Evolutionary conservation across 129 eudicot genomes (phyloP).

Genomic region (Rutidosis leptorrhynchoides): DNA sequence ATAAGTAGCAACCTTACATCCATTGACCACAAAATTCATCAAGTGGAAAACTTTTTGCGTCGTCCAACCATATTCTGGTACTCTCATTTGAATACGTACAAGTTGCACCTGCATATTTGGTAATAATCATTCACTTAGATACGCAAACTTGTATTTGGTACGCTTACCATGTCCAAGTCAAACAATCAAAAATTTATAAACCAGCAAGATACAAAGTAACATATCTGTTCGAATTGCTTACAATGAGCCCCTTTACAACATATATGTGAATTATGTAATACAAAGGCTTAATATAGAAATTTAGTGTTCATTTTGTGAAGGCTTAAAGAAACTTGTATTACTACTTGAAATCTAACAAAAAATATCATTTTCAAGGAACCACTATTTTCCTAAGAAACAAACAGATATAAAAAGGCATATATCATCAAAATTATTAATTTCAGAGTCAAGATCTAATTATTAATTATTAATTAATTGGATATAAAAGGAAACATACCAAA

Average conservation of each 20-base stretch:
- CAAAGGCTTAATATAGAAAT: not conserved
- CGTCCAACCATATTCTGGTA: slow-evolving; percentile 77
- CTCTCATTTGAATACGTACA: slow-evolving; percentile 66
- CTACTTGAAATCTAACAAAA: too few species aligned
- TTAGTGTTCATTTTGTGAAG: too few species aligned
- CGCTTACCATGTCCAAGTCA: not conserved
- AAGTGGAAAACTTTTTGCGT: slow-evolving; percentile 81
- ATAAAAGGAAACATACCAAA: slow-evolving; percentile 32
- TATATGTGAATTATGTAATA: too few species aligned
- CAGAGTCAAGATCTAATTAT: not conserved
- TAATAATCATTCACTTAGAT: slow-evolving; percentile 11
- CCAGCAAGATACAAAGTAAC: not conserved
- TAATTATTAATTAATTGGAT: too few species aligned
- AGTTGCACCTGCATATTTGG: slow-evolving; percentile 55
- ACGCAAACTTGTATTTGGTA: not conserved
- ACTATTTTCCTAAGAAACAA: too few species aligned
- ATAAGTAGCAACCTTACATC: slow-evolving; percentile 55
- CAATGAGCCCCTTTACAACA: not conserved
- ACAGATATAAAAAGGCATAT: not conserved
- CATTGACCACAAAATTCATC: slow-evolving; percentile 72
- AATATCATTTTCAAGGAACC: too few species aligned
- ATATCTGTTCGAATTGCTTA: not conserved
- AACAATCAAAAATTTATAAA: slow-evolving; percentile 2
- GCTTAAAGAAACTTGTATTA: too few species aligned
- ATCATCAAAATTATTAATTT: not conserved